Base-by-base conservation (phyloP, 805 yeast genomes). In the Candida taoyuanica region DNA sequence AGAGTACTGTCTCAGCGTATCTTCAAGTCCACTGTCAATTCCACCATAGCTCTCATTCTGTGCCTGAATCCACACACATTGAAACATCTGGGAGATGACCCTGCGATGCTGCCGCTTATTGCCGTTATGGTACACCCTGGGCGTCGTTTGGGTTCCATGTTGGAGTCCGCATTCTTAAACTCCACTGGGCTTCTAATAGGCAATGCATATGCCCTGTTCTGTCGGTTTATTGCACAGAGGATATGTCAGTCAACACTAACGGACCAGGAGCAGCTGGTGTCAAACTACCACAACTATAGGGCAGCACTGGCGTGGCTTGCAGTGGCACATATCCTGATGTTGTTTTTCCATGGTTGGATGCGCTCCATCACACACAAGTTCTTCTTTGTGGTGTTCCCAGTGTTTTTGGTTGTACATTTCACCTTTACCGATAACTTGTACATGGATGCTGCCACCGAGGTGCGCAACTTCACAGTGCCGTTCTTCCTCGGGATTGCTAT, bases 81-180 rank as follows among this genome's bases (percentile, higher is more conserved):
- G 18, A 44, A 31, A 8, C 52, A 46, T 8, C 31, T 71, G 14
- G 76, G 76, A 5, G 48, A 49, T 5, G 65, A 68, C 26, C 67
- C 71, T 1, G 68, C 70, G 9, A 63, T 71, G 65, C 49, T 71
- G 9, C 70, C 73, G 0, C 45, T 71, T 29, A 62, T 68, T 5
- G 63, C 74, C 2, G 74, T 71, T 13, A 68, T 67, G 50, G 67
- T 68, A 5, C 74, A 70, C 45, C 75, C 76, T 2, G 76, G 76
- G 0, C 61, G 74, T 44, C 59, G 77, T 35, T 58, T 70, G 3
- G 72, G 76, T 17, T 64, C 71, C 5, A 70, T 71, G 49, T 58
- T 71, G 18, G 73, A 71, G 43, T 65, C 66, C 17, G 59, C 60
- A 7, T 48, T 67, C 4, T 57, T 67, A 32, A 67, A 71, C 48